Conservation (phyloP, 495 filamentous ascomycete genomes). For the Oidiodendron maius region DNA sequence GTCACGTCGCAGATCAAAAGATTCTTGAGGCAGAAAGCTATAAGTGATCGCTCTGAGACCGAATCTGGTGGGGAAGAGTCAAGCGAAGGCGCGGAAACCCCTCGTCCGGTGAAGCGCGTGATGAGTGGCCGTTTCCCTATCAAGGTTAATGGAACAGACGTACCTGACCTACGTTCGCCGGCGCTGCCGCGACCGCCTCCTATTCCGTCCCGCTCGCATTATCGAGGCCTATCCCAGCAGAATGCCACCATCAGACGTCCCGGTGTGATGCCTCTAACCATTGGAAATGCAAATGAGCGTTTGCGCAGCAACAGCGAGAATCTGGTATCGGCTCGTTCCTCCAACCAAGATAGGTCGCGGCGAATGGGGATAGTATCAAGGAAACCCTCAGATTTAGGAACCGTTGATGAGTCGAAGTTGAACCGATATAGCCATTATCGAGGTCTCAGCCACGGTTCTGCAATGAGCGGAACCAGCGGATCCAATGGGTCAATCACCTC, state of each 20-base stretch:
- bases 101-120: conserved; percentile 67
- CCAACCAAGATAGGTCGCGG: conserved; percentile 45
- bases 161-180: conserved; percentile 58
- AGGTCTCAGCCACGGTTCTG: conserved; percentile 74
- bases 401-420: conserved; percentile 65
- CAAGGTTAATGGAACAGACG: conserved; percentile 58
- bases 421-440: conserved; percentile 77
- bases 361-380: conserved; percentile 83
- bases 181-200: conserved; percentile 60
- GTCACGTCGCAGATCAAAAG: conserved; percentile 71
- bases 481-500: conserved; percentile 35
- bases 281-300: conserved; percentile 69
- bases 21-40: conserved; percentile 59
- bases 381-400: conserved; percentile 67
- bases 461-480: conserved; percentile 52
- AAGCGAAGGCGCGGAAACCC: conserved; percentile 66
- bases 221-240: conserved; percentile 71
- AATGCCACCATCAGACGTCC: conserved; percentile 59
- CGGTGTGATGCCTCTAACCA: conserved; percentile 59
- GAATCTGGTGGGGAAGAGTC: conserved; percentile 60
- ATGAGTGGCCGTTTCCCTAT: conserved; percentile 79
- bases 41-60: conserved; percentile 46
- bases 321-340: conserved; percentile 31
- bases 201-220: conserved; percentile 71
- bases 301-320: conserved; percentile 89